phyloP scores from a whole-genome alignment of 305 asterid species.

The Plantago lanceolata region DNA sequence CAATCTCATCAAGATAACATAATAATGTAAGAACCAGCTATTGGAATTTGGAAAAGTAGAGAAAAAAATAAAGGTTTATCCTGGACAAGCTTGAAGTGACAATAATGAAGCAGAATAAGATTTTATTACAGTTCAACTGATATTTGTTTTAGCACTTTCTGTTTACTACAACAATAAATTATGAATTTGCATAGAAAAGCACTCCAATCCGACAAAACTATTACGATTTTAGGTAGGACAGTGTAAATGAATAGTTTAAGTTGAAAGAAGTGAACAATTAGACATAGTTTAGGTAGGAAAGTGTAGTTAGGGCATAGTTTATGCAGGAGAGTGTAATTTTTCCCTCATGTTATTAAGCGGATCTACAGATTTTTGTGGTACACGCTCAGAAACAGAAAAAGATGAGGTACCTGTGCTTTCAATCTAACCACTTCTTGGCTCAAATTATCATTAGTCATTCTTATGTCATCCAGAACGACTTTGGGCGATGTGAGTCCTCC shows the following conservation, averaged over 20 bases:
- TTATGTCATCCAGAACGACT: conserved; percentile 47
- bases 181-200: no score
- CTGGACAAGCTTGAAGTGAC: not conserved
- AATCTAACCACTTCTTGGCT: conserved; percentile 58
- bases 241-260: not conserved
- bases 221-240: not conserved
- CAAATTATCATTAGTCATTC: conserved; percentile 48
- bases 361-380: conserved; percentile 11
- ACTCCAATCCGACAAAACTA: no score
- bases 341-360: no score
- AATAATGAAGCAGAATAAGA: not conserved
- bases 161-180: no score
- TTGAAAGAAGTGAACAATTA: not conserved
- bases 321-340: no score
- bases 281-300: no score
- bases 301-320: no score
- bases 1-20: conserved; percentile 16
- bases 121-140: not conserved
- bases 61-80: not conserved
- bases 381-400: conserved; percentile 15
- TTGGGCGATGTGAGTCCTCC: conserved; percentile 80
- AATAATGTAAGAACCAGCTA: conserved; percentile 12
- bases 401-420: conserved; percentile 60
- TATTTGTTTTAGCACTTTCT: no score
- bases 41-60: no score